Base-by-base conservation (phyloP, 1,139 yeast species). In the Lodderomyces metapsilosis region DNA sequence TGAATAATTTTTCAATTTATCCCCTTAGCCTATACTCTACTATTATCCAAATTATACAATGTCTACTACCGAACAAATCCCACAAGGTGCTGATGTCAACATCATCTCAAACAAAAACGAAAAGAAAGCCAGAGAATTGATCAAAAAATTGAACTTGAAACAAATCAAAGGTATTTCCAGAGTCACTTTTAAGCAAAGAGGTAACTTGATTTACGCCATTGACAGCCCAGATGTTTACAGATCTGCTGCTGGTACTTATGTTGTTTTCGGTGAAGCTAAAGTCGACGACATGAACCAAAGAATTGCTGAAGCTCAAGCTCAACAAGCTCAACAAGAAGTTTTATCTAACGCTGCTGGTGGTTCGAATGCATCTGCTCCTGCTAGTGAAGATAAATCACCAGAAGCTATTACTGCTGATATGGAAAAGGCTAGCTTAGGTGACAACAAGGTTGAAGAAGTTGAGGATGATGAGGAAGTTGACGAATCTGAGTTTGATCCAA, bases 221-320 rank as follows among this genome's bases (percentile, higher is more conserved):
- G 95, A 88, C 69, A 69, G 73, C 55, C 98, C 98, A 67, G 98
- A 91, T 58, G 98, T 92, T 48, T 92, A 78, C 95, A 88, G 80
- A 74, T 84, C 96, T 52, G 78, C 85, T 57, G 94, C 96, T 62
- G 96, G 97, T 66, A 84, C 95, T 58, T 92, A 86, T 76, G 84
- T 92, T 59, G 97, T 92, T 53, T 91, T 92, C 60, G 98, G 98
- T 72, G 98, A 91, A 74, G 95, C 96, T 66, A 88, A 88, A 81
- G 87, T 88, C 56, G 96, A 89, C 67, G 95, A 88, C 74, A 72
- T 86, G 71, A 82, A 83, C 74, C 82, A 85, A 72, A 83, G 89
- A 78, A 74, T 77, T 57, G 82, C 82, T 54, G 83, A 78, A 66
- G 81, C 87, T 52, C 74, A 67, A 53, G 71, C 70, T 39, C 68